These are phyloP conservation scores for Ophiostoma triangulosporum DNA, from an alignment of 2,329 filamentous ascomycete genomes.

Conservation along the genomic window DNA sequence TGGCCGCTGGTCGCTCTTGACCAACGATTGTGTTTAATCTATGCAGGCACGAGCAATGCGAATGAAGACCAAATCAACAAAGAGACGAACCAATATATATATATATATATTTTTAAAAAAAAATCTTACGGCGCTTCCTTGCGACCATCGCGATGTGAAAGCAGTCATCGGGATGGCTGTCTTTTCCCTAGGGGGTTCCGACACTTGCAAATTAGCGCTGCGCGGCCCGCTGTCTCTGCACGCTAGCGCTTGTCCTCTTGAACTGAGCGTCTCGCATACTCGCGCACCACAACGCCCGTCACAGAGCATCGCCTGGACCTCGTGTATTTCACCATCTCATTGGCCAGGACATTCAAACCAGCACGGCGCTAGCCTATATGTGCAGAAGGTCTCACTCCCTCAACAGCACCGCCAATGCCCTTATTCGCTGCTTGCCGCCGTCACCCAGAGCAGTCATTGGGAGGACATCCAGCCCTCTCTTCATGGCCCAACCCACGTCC, in stretches of 20 bases:
- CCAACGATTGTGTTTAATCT: too few species aligned
- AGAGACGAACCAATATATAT: too few species aligned
- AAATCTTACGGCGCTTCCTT: too few species aligned
- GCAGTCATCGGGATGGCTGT: too few species aligned
- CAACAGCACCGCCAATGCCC: slow-evolving; percentile 6
- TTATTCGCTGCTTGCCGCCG: slow-evolving; percentile 11
- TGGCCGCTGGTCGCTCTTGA: neutral
- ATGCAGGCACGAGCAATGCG: too few species aligned
- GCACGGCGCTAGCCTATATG: slow-evolving; percentile 6
- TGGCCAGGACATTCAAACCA: slow-evolving; percentile 1
- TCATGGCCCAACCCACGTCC: too few species aligned
- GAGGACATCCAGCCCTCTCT: too few species aligned
- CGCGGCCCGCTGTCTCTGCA: neutral
- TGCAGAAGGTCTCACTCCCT: neutral
- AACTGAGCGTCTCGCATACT: neutral
- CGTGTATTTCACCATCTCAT: slow-evolving; percentile 2
- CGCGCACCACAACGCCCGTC: neutral
- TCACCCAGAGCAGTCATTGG: too few species aligned
- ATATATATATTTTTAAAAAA: too few species aligned
- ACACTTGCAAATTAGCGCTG: neutral
- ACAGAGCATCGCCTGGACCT: neutral
- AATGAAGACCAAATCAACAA: too few species aligned
- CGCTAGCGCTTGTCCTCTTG: neutral
- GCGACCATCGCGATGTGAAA: too few species aligned
- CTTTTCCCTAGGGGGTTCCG: too few species aligned